A percentile compares a stretch with the other conserved stretches of the same genome.
Evolutionary conservation across 768 basidiomycete species (phyloP).

Genomic region (Suillus hirtellus): DNA sequence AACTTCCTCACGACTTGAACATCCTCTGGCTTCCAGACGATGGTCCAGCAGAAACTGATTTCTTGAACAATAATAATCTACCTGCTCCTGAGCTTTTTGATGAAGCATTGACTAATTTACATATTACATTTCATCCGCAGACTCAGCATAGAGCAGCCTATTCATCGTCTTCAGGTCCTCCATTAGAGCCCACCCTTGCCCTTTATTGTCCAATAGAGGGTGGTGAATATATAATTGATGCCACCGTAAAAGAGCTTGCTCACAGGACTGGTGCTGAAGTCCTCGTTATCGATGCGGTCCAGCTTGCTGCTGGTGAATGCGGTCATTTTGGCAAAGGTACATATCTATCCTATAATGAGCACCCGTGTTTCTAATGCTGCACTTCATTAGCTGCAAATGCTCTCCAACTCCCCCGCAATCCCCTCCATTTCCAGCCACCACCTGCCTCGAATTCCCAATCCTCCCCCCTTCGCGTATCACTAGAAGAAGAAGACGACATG

Average conservation of each 20-base stretch:
- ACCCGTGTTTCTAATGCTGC: conserved; percentile 1
- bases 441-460: conserved; percentile 25
- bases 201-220: conserved; percentile 84
- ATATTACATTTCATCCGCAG: conserved; percentile 78
- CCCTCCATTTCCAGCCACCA: conserved; percentile 61
- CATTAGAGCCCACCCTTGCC: conserved; percentile 78
- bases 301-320: conserved; percentile 86
- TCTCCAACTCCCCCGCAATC: conserved; percentile 70
- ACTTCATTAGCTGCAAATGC: conserved; percentile 59
- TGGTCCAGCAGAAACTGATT: conserved; percentile 21
- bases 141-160: conserved; percentile 75
- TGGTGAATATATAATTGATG: conserved; percentile 79
- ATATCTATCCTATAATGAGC: conserved; percentile 11
- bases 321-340: conserved; percentile 81
- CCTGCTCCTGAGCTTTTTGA: conserved; percentile 78
- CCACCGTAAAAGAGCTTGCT: conserved; percentile 78
- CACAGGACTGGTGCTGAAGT: conserved; percentile 76
- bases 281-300: conserved; percentile 78
- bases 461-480: conserved; percentile 23
- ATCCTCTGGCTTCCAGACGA: conserved; percentile 65
- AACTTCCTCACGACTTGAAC: conserved; percentile 56
- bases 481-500: conserved; percentile 49
- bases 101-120: conserved; percentile 72
- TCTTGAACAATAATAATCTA: conserved; percentile 37
- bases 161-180: conserved; percentile 50